These are phyloP conservation scores for Neurospora pannonica DNA, from an alignment of 495 filamentous ascomycete genomes.

Conservation along the genomic window DNA sequence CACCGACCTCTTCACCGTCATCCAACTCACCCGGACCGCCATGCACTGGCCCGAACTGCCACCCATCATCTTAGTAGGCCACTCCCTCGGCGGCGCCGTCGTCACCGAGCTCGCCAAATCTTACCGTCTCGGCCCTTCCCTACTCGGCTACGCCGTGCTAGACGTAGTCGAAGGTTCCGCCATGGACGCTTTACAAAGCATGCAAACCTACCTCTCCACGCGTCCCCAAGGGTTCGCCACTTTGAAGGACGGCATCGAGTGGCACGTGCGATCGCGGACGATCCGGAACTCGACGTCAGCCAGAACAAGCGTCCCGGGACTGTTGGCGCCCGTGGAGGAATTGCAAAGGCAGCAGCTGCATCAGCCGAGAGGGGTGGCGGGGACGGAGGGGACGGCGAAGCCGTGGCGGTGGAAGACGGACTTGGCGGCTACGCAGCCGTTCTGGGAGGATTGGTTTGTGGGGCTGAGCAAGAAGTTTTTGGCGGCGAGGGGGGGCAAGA, in stretches of 20 bases:
- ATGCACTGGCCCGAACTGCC: constrained; percentile 68
- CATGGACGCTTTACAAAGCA: constrained; percentile 89
- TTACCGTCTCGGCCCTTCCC: constrained; percentile 35
- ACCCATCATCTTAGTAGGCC: constrained; percentile 76
- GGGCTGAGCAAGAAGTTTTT: constrained; percentile 87
- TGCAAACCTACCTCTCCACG: constrained; percentile 82
- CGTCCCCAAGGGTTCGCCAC: constrained; percentile 72
- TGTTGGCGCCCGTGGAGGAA: constrained; percentile 42
- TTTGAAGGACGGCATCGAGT: constrained; percentile 73
- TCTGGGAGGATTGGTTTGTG: constrained; percentile 91
- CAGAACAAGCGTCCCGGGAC: constrained; percentile 73
- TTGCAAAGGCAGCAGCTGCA: background rate
- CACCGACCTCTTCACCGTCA: constrained; percentile 59
- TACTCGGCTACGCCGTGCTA: constrained; percentile 83
- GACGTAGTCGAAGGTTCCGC: constrained; percentile 86
- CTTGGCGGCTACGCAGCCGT: constrained; percentile 72
- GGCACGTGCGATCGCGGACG: constrained; percentile 87
- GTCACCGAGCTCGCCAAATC: constrained; percentile 67
- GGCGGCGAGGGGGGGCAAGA: constrained; percentile 71
- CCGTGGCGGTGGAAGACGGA: constrained; percentile 82
- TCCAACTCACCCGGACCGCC: constrained; percentile 50
- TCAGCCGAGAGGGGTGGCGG: constrained; percentile 11
- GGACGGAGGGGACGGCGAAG: constrained; percentile 9
- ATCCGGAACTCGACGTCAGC: constrained; percentile 76
- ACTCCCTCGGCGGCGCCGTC: constrained; percentile 91